Evolutionary conservation across 192 early-diverging fungal genomes (phyloP).

Genomic region (Blastocladiella britannica): DNA sequence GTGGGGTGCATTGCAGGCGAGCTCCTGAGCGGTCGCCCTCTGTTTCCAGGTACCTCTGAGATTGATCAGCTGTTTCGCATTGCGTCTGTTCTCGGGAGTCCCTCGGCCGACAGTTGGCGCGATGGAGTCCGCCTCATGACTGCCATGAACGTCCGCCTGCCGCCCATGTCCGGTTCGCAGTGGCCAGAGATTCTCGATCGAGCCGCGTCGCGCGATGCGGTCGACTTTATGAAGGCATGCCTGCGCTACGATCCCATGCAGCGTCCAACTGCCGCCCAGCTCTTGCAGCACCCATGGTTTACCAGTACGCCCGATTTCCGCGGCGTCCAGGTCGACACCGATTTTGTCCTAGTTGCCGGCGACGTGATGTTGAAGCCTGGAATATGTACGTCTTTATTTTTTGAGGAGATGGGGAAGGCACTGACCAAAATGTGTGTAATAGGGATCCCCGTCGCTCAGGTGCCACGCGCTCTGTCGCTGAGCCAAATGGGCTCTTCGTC

Average conservation of each 20-base stretch:
- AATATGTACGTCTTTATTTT: background rate
- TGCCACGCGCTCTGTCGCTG: too few relatives aligned
- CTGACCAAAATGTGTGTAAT: background rate
- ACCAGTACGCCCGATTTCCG: background rate
- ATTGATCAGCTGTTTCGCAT: slow-evolving; percentile 82
- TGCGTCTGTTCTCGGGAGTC: slow-evolving; percentile 58
- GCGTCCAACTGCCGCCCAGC: slow-evolving; percentile 53
- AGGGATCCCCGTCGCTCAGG: too few relatives aligned
- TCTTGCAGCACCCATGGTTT: slow-evolving; percentile 43
- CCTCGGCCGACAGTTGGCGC: slow-evolving; percentile 13
- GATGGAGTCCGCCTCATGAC: background rate
- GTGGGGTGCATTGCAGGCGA: slow-evolving; percentile 81
- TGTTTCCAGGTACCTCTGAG: slow-evolving; percentile 87
- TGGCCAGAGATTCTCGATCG: slow-evolving; percentile 36
- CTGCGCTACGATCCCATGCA: slow-evolving; percentile 58
- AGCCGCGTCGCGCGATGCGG: slow-evolving; percentile 25
- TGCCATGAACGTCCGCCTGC: background rate
- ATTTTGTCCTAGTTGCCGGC: background rate
- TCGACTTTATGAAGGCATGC: slow-evolving; percentile 45
- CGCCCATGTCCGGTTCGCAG: slow-evolving; percentile 9
- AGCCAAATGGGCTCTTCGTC: too few relatives aligned
- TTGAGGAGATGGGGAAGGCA: background rate
- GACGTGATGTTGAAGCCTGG: background rate
- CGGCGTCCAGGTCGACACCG: background rate
- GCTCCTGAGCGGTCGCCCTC: slow-evolving; percentile 58